Percentiles rank a stretch among this genome's conserved stretches.
These are phyloP conservation scores for Closterium sp. DNA, from an alignment of 139 green algal genomes.

Conservation along the genomic window DNA sequence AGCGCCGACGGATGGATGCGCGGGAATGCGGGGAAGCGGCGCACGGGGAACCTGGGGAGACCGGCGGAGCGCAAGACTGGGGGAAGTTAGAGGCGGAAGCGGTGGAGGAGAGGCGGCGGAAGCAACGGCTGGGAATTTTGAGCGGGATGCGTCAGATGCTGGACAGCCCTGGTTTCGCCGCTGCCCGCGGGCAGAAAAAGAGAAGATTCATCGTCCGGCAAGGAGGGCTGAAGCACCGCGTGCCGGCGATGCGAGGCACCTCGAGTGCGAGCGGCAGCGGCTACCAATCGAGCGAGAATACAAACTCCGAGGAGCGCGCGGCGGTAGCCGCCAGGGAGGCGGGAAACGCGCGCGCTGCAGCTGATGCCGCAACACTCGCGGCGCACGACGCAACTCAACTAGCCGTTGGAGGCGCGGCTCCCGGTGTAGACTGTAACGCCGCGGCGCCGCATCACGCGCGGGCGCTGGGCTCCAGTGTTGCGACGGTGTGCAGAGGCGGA, in stretches of 20 bases:
- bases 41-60: not conserved
- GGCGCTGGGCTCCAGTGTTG: not conserved
- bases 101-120: not conserved
- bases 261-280: not conserved
- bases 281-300: not conserved
- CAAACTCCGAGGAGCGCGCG: not conserved
- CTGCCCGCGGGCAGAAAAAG: not conserved
- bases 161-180: not conserved
- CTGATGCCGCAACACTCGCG: not conserved
- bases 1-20: not conserved
- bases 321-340: not conserved
- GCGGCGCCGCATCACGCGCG: not conserved
- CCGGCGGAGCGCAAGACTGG: not conserved
- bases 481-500: not conserved
- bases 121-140: not conserved
- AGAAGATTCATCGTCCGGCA: not conserved
- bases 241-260: not conserved
- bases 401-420: not conserved
- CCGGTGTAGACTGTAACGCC: not conserved
- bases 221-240: not conserved
- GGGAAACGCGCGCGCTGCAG: not conserved
- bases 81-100: not conserved
- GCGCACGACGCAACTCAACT: not conserved
- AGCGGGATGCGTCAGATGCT: not conserved
- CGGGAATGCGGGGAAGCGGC: not conserved